Evolutionary conservation across 345 rosid species (phyloP), one percentile per base, ranked within the genome.

Genomic region (Ceriops decandra): DNA sequence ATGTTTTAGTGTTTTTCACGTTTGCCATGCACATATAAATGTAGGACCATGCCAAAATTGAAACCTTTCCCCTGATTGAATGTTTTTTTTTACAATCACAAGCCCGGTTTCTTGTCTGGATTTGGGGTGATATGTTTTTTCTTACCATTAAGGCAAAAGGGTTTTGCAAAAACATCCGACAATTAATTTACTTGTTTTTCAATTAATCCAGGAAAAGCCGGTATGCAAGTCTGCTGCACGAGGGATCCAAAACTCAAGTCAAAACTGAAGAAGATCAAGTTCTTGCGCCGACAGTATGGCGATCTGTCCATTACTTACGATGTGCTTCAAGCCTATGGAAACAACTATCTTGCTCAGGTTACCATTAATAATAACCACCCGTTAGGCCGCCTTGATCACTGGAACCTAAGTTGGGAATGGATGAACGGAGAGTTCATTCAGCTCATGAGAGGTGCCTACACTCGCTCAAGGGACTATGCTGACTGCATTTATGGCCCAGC

Each of bases 341-440:
- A 81, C 72, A 91, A 83, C 83, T 95, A 95, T 74, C 79, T 74
- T 19, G 99, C 98, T 9, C 92, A 95, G 77, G 97, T 95, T 33
- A 95, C 98, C 5, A 84, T 91, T 9, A 89, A 90, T 76, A 91
- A 95, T 75, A 77, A 75, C 73, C 79, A 68, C 46, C 93, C 97
- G 0, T 72, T 95, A 1, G 93, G 98, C 60, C 81, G 90, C 5
- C 89, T 95, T n/a, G 98, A 95, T 71, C 86, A 82, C 64, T 95
- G 99, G 99, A 91, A 95, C 78, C 36, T 95, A 22, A 91, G 92
- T 1, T 95, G 96, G 96, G 95, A 91, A 73, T 95, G 99, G 98
- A 86, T 65, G 82, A 76, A 92, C 54, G 91, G 88, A 30, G 99
- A 95, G 81, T 90, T 95, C 80, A 90, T 91, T 64, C 54, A 72